Evolutionary conservation across 495 filamentous ascomycete genomes (phyloP).

Genomic region (Penicillium longicatenatum): DNA sequence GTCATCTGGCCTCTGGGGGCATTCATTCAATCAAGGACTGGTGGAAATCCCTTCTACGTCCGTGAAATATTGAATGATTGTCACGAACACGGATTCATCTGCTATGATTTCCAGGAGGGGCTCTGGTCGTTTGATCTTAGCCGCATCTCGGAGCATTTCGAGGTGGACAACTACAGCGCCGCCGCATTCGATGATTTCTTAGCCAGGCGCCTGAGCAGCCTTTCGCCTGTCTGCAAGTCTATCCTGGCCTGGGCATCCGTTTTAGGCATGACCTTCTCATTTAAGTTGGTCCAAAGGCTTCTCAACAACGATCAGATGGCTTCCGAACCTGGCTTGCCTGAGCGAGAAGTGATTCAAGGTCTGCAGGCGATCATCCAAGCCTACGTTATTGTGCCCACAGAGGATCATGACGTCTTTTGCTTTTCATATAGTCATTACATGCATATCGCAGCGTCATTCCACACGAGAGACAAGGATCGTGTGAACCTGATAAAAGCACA

Average conservation of each 20-base stretch:
- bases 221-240: constrained; percentile 57
- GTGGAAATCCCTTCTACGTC: constrained; percentile 73
- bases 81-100: constrained; percentile 69
- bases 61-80: constrained; percentile 72
- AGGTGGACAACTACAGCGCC: constrained; percentile 60
- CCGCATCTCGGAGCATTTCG: constrained; percentile 66
- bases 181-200: constrained; percentile 69
- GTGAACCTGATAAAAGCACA: constrained; percentile 4
- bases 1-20: constrained; percentile 39
- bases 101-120: constrained; percentile 66
- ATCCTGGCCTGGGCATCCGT: constrained; percentile 76
- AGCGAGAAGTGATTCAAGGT: constrained; percentile 55
- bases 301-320: constrained; percentile 32
- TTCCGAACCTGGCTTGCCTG: constrained; percentile 1
- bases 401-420: constrained; percentile 63
- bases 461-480: constrained; percentile 45
- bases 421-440: constrained; percentile 65
- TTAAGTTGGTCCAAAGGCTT: constrained; percentile 62
- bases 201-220: constrained; percentile 61
- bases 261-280: constrained; percentile 67
- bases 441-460: constrained; percentile 64
- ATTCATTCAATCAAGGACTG: constrained; percentile 68
- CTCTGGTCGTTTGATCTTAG: constrained; percentile 70
- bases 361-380: constrained; percentile 65
- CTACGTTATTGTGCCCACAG: constrained; percentile 63